Evolutionary conservation across 108 stramenopile species (phyloP).

Genomic region (Cyclotella atomus): DNA sequence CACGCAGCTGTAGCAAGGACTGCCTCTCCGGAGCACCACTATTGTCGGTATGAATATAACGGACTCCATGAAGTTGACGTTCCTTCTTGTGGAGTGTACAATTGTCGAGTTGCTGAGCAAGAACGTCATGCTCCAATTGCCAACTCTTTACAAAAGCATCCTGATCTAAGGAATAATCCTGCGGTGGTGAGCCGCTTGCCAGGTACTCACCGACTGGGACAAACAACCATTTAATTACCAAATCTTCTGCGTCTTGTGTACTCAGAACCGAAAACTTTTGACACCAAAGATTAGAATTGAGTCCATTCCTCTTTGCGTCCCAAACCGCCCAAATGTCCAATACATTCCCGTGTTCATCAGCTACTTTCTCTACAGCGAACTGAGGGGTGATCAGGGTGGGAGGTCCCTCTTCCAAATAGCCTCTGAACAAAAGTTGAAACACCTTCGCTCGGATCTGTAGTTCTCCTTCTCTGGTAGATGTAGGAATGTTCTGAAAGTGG

Average conservation of each 20-base stretch:
- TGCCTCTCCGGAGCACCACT: neutral
- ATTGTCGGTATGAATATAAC: slow-evolving; percentile 5
- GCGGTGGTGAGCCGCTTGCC: neutral
- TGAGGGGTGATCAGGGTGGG: neutral
- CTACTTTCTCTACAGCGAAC: slow-evolving; percentile 44
- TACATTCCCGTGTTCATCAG: slow-evolving; percentile 3
- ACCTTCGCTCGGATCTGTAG: slow-evolving; percentile 8
- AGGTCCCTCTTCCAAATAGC: slow-evolving; percentile 8
- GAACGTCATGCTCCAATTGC: slow-evolving; percentile 4
- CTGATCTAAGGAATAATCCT: slow-evolving; percentile 9
- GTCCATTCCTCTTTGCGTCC: slow-evolving; percentile 42
- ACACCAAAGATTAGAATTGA: slow-evolving; percentile 22
- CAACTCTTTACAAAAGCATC: neutral
- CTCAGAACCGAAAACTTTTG: neutral
- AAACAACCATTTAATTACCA: slow-evolving; percentile 5
- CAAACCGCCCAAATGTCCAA: slow-evolving; percentile 53
- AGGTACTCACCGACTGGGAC: slow-evolving; percentile 4
- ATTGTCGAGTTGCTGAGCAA: slow-evolving; percentile 15
- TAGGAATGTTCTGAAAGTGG: slow-evolving; percentile 11
- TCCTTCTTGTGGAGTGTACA: slow-evolving; percentile 17
- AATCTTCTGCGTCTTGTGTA: neutral
- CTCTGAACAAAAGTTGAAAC: slow-evolving; percentile 6
- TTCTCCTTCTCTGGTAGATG: slow-evolving; percentile 5
- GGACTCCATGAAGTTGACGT: neutral
- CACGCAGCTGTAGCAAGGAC: neutral